phyloP scores from a whole-genome alignment of 1,139 yeast species.

The Candida glucosophila region DNA sequence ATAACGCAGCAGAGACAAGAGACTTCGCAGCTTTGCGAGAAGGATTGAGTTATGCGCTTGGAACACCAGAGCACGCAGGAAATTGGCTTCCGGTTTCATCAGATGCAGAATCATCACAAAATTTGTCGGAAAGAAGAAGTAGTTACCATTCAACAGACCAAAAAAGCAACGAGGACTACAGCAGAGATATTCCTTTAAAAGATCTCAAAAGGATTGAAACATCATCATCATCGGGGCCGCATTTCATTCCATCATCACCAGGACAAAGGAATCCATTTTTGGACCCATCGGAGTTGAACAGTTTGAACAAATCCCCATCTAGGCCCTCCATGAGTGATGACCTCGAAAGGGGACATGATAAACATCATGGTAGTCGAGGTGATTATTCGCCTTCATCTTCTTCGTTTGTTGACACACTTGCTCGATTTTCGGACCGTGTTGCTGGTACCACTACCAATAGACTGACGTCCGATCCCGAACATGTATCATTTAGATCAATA shows the following conservation, averaged over 20 bases:
- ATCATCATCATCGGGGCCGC: not conserved
- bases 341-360: slow-evolving; percentile 8
- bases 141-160: too few relatives aligned
- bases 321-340: slow-evolving; percentile 1
- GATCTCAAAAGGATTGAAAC: not conserved
- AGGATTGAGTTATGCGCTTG: slow-evolving; percentile 31
- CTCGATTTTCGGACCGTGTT: slow-evolving; percentile 34
- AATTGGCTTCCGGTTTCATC: slow-evolving; percentile 24
- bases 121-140: slow-evolving; percentile 1
- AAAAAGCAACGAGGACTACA: slow-evolving; percentile 6
- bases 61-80: slow-evolving; percentile 16
- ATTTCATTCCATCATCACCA: too few relatives aligned
- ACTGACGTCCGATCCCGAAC: too few relatives aligned
- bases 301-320: not conserved
- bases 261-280: slow-evolving; percentile 1
- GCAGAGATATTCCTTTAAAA: slow-evolving; percentile 16
- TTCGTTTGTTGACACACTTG: slow-evolving; percentile 15
- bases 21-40: slow-evolving; percentile 28
- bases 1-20: slow-evolving; percentile 20
- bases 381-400: slow-evolving; percentile 8
- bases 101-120: slow-evolving; percentile 2
- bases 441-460: slow-evolving; percentile 20
- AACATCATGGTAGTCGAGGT: slow-evolving; percentile 3
- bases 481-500: too few relatives aligned
- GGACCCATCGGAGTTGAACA: not conserved